phyloP scores from a whole-genome alignment of 1,139 yeast genomes.

The Sugiyamaella japonica region DNA sequence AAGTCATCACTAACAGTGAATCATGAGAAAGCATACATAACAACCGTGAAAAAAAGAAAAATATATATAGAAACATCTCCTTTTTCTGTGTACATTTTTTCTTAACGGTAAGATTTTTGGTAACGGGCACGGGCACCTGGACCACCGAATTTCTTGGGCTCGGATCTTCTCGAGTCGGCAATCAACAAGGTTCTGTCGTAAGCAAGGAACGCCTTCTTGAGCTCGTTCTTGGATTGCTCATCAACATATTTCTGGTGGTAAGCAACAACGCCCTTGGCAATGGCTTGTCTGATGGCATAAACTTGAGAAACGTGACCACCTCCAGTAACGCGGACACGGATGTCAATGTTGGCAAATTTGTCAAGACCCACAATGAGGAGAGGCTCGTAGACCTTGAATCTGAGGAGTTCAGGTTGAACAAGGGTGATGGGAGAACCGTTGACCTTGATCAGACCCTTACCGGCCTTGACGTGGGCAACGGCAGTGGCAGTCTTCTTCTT shows the following conservation, averaged over 20 bases:
- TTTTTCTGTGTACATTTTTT: slow-evolving; percentile 42
- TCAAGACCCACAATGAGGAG: slow-evolving; percentile 97
- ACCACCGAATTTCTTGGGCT: slow-evolving; percentile 99
- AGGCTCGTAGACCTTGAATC: slow-evolving; percentile 99
- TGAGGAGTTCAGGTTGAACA: slow-evolving; percentile 97
- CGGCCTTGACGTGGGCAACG: slow-evolving; percentile 99
- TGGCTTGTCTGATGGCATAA: slow-evolving; percentile 99
- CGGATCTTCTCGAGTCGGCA: slow-evolving; percentile 99
- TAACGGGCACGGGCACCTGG: slow-evolving; percentile 99
- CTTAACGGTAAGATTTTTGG: slow-evolving; percentile 99
- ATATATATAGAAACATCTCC: slow-evolving; percentile 6
- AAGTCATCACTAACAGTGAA: slow-evolving; percentile 6
- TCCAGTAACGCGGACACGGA: slow-evolving; percentile 98
- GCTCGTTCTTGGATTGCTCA: slow-evolving; percentile 99
- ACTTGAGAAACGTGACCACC: slow-evolving; percentile 99
- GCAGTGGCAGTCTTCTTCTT: slow-evolving; percentile 99
- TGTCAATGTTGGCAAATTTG: slow-evolving; percentile 97
- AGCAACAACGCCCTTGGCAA: slow-evolving; percentile 99
- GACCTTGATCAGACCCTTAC: slow-evolving; percentile 98
- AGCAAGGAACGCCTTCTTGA: slow-evolving; percentile 95
- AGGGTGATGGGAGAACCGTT: slow-evolving; percentile 99
- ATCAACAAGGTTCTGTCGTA: slow-evolving; percentile 99
- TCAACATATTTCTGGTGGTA: slow-evolving; percentile 99
- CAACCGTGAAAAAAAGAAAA: slow-evolving; percentile 14
- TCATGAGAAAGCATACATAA: slow-evolving; percentile 18